These are phyloP conservation scores for Acacia pycnantha DNA, from an alignment of 331 rosid genomes.

Conservation along the genomic window DNA sequence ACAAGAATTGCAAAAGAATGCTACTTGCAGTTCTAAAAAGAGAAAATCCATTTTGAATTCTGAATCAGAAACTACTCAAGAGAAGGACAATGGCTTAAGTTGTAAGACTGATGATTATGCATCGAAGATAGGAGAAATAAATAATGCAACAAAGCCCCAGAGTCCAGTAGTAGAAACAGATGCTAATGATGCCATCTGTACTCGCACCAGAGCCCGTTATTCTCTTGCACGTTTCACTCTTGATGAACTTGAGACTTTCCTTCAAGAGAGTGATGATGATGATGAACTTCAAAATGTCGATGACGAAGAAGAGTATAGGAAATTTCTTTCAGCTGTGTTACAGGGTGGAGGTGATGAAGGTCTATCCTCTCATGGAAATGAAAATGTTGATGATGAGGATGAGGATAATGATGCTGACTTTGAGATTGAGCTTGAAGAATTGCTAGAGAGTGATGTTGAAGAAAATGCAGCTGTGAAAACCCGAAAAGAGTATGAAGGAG, in stretches of 20 bases:
- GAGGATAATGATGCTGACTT: slow-evolving; percentile 97
- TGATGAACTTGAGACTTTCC: slow-evolving; percentile 93
- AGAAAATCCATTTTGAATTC: slow-evolving; percentile 33
- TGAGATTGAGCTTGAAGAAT: slow-evolving; percentile 95
- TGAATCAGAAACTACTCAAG: slow-evolving; percentile 43
- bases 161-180: slow-evolving; percentile 49
- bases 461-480: slow-evolving; percentile 41
- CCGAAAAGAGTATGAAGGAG: slow-evolving; percentile 48
- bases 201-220: slow-evolving; percentile 92
- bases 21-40: slow-evolving; percentile 18
- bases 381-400: slow-evolving; percentile 72
- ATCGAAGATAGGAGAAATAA: slow-evolving; percentile 40
- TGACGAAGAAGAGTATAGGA: slow-evolving; percentile 89
- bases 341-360: slow-evolving; percentile 63
- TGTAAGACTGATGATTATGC: slow-evolving; percentile 33
- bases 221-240: slow-evolving; percentile 85
- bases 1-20: slow-evolving; percentile 34
- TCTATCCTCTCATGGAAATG: slow-evolving; percentile 56
- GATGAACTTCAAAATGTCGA: slow-evolving; percentile 86
- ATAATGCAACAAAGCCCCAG: slow-evolving; percentile 35
- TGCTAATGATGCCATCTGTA: slow-evolving; percentile 83
- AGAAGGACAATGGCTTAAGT: slow-evolving; percentile 38
- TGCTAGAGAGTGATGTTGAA: slow-evolving; percentile 82
- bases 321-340: slow-evolving; percentile 86
- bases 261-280: slow-evolving; percentile 97